Conservation (phyloP, 2,329 filamentous ascomycete genomes). For the Blastomyces percursus region DNA sequence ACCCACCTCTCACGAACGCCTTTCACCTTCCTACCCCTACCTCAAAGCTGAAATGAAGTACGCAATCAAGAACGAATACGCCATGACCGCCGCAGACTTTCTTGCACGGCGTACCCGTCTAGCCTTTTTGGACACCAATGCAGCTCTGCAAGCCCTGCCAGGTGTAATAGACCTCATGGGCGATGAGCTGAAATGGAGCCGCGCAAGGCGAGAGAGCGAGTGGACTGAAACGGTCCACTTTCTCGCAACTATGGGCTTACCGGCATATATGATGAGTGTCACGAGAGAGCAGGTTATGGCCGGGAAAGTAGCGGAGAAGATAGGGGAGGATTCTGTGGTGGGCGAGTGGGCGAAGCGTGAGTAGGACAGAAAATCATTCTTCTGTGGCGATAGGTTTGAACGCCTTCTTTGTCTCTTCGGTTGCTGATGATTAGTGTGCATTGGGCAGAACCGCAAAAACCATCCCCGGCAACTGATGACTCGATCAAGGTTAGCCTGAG, state of each 20-base stretch:
- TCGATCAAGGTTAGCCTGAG: conserved; percentile 1
- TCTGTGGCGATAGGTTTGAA: not conserved
- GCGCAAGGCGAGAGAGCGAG: conserved; percentile 54
- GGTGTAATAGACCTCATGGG: conserved; percentile 69
- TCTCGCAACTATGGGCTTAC: conserved; percentile 19
- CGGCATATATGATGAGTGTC: conserved; percentile 3
- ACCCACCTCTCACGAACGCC: conserved; percentile 63
- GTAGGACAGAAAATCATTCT: not conserved
- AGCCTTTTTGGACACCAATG: conserved; percentile 71
- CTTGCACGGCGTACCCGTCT: conserved; percentile 63
- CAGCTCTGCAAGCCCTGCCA: conserved; percentile 64
- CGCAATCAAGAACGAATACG: conserved; percentile 66
- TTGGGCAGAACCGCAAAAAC: not conserved
- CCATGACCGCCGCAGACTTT: conserved; percentile 68
- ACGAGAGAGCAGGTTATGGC: conserved; percentile 7
- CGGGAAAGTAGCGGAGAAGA: not conserved
- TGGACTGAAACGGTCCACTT: conserved; percentile 53
- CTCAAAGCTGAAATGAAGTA: conserved; percentile 74
- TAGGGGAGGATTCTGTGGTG: not conserved
- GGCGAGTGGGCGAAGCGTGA: not conserved
- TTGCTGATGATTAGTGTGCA: not conserved
- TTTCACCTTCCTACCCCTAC: conserved; percentile 63
- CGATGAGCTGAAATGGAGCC: conserved; percentile 60
- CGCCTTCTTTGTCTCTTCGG: not conserved
- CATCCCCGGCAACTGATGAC: not conserved